Percentiles rank a stretch among this genome's conserved stretches.
phyloP scores from a whole-genome alignment of 352 stramenopile species.

The Elongisporangium undulatum region DNA sequence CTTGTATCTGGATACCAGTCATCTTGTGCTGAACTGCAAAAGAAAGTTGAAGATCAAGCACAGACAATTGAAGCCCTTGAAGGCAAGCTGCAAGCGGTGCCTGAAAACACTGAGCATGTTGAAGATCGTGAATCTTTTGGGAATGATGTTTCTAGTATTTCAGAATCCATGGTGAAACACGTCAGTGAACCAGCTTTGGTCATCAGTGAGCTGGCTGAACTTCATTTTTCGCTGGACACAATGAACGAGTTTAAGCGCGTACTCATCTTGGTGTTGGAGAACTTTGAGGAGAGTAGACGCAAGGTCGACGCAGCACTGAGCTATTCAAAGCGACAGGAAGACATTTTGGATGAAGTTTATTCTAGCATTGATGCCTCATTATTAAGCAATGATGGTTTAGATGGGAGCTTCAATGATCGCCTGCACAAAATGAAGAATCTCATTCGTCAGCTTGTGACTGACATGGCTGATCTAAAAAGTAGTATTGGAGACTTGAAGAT shows the following conservation, averaged over 20 bases:
- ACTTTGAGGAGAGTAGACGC: background rate
- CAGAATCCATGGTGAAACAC: background rate
- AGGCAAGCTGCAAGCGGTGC: background rate
- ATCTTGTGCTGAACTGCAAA: background rate
- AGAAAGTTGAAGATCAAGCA: background rate
- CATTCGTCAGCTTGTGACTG: background rate
- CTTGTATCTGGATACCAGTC: background rate
- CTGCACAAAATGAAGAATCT: background rate
- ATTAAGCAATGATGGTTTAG: background rate
- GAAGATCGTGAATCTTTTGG: background rate
- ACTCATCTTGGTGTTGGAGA: background rate
- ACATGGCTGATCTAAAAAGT: background rate
- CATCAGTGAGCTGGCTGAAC: background rate
- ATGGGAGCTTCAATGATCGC: background rate
- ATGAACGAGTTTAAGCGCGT: background rate
- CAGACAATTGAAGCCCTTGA: background rate
- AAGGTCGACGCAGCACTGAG: background rate
- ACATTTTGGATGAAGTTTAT: background rate
- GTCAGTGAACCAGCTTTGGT: background rate
- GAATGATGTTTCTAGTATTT: background rate
- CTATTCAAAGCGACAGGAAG: too few species aligned
- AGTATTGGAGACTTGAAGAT: background rate
- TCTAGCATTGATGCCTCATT: background rate
- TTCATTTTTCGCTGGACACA: background rate
- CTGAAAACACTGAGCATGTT: background rate